Base-by-base conservation (phyloP, 805 yeast species). In the Wickerhamiella shivajii region DNA sequence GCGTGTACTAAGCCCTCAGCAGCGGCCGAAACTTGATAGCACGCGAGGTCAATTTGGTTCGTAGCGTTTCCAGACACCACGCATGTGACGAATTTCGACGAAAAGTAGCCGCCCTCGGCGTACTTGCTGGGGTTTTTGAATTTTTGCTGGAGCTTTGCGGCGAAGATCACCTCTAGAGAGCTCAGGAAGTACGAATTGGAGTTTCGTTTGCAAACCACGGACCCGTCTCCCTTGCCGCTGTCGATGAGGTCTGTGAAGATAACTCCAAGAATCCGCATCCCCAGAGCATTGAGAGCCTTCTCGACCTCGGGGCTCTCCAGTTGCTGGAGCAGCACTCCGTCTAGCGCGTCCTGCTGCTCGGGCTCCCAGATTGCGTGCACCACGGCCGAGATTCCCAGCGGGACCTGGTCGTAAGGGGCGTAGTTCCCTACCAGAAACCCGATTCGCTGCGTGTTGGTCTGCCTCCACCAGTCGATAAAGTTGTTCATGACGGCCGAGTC, bases 301-400 rank as follows among this genome's bases (percentile, higher is more conserved):
- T 52, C 47, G 40, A 75, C 70, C 3, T 78, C 66, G 1, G 48
- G 50, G 7, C 36, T 12, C 4, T 43, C 44, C 11, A 33, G 39
- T 12, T 64, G 64, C 21, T 58, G 68, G 67, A 83, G 53, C 0
- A 81, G 67, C 14, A 90, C 47, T 1, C 97, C 96, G 55, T 90
- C 99, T 32, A 70, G 67, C 45, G 78, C 93, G 44, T 77, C 85
- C 2, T 65, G 59, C 54, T 90, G 99, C 6, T 92, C 77, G 0
- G 96, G 92, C 51, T 90, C 99, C 55, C 78, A 81, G 16, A 90
- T 83, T 2, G 92, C 87, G 47, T 87, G 90, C 2, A 90, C 95
- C 27, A 77, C 80, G 1, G 93, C 96, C 53, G 85, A 87, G 36
- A 84, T 74, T 2, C 98, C 98, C 18, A 90, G 60, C 1, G 98